Evolutionary conservation across 495 filamentous ascomycete genomes (phyloP).

Genomic region (Penicillium argentinense): DNA sequence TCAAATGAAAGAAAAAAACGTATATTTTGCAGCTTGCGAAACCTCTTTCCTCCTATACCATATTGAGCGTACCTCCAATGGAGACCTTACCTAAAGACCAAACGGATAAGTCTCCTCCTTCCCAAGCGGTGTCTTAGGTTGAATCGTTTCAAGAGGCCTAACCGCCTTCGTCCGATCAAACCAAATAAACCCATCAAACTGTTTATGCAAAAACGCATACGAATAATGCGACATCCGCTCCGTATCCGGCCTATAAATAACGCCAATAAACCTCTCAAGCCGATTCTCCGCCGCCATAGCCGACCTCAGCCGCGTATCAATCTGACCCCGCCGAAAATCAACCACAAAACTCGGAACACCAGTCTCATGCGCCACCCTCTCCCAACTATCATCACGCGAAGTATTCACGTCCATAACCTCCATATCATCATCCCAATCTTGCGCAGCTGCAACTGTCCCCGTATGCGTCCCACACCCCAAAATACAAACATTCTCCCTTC

Average conservation of each 20-base stretch:
- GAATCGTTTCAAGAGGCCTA: constrained; percentile 48
- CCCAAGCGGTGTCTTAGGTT: constrained; percentile 47
- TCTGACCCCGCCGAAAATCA: constrained; percentile 44
- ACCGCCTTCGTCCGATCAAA: constrained; percentile 56
- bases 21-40: no score
- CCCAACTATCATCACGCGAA: constrained; percentile 45
- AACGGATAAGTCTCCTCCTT: constrained; percentile 59
- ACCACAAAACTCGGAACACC: constrained; percentile 47
- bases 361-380: constrained; percentile 45
- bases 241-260: constrained; percentile 58
- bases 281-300: constrained; percentile 41
- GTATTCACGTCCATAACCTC: constrained; percentile 49
- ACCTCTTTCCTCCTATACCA: no score
- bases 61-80: no score
- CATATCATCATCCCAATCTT: constrained; percentile 59
- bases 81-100: no score
- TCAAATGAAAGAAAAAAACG: no score
- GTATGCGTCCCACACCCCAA: constrained; percentile 54
- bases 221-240: constrained; percentile 58
- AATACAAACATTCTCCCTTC: constrained; percentile 47
- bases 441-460: constrained; percentile 57
- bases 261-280: constrained; percentile 58
- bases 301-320: constrained; percentile 36
- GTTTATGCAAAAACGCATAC: constrained; percentile 50
- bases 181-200: constrained; percentile 59